Percentiles rank a stretch among this genome's conserved stretches.
These are phyloP conservation scores for Amylocystis lapponica DNA, from an alignment of 768 basidiomycete genomes.

Conservation along the genomic window DNA sequence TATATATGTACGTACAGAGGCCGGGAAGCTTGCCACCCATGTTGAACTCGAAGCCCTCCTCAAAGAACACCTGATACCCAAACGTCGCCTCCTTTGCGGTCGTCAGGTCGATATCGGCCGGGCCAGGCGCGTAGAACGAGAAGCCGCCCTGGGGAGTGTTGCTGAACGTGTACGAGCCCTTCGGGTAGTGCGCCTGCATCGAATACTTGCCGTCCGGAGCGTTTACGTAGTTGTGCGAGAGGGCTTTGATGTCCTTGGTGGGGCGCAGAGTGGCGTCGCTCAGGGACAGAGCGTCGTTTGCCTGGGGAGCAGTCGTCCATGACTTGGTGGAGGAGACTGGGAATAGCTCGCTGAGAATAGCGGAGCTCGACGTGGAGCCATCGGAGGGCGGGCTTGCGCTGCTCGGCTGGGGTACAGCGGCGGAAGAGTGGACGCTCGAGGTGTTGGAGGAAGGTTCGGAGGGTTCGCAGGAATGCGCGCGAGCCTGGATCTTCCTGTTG, in stretches of 20 bases:
- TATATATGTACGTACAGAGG: conserved; percentile 45
- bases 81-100: too few relatives aligned
- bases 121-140: conserved; percentile 57
- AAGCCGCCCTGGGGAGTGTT: too few relatives aligned
- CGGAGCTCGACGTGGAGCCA: too few relatives aligned
- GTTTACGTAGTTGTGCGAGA: conserved; percentile 19
- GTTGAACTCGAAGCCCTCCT: conserved; percentile 56
- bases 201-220: conserved; percentile 21
- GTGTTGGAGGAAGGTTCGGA: too few relatives aligned
- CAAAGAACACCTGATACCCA: conserved; percentile 56
- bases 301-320: conserved; percentile 23
- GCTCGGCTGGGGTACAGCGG: too few relatives aligned
- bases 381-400: too few relatives aligned
- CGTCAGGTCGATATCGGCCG: conserved; percentile 43
- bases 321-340: conserved; percentile 16
- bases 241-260: conserved; percentile 14
- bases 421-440: too few relatives aligned
- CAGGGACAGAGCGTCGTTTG: conserved; percentile 18
- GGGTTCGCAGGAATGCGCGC: too few relatives aligned
- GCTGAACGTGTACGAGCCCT: conserved; percentile 51
- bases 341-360: conserved; percentile 15
- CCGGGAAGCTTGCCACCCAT: conserved; percentile 72
- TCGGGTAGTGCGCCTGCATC: conserved; percentile 20
- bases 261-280: conserved; percentile 22
- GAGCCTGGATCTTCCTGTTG: too few relatives aligned